These are phyloP conservation scores for Tetrapisispora phaffii DNA, from an alignment of 805 yeast genomes.

Conservation along the genomic window DNA sequence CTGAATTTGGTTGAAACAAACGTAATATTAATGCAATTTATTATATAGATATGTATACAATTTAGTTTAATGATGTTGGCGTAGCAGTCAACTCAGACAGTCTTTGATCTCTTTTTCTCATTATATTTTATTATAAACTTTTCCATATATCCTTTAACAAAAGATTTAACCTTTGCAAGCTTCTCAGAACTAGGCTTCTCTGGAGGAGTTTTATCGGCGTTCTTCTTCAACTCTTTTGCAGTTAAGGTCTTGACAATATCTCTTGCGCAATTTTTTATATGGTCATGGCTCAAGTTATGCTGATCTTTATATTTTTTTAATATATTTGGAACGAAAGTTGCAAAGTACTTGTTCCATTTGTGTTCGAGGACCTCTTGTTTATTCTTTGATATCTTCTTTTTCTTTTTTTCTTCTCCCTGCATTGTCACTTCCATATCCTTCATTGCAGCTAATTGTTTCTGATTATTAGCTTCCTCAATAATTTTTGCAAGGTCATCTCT, in stretches of 20 bases:
- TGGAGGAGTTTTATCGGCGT: slow-evolving; percentile 35
- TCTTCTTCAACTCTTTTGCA: slow-evolving; percentile 49
- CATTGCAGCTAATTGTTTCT: slow-evolving; percentile 20
- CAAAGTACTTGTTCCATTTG: slow-evolving; percentile 42
- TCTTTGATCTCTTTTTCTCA: slow-evolving; percentile 15
- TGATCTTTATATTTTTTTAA: slow-evolving; percentile 55
- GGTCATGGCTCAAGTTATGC: slow-evolving; percentile 50
- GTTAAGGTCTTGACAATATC: slow-evolving; percentile 64
- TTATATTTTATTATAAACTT: slow-evolving; percentile 45
- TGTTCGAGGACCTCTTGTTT: slow-evolving; percentile 16
- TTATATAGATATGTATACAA: background rate
- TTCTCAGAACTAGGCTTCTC: slow-evolving; percentile 53
- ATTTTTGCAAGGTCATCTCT: slow-evolving; percentile 11
- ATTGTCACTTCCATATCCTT: slow-evolving; percentile 16
- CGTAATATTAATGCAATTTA: background rate
- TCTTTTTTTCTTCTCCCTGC: slow-evolving; percentile 10
- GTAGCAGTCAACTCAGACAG: background rate
- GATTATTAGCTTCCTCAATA: slow-evolving; percentile 16
- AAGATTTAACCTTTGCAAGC: slow-evolving; percentile 56
- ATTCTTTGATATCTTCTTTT: slow-evolving; percentile 11
- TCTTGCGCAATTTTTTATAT: slow-evolving; percentile 64
- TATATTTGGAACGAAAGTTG: slow-evolving; percentile 69
- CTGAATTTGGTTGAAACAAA: background rate
- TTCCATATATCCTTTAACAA: slow-evolving; percentile 55
- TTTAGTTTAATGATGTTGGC: background rate